Evolutionary conservation across 129 eudicot genomes (phyloP).

Genomic region (Artemisia tridentata): DNA sequence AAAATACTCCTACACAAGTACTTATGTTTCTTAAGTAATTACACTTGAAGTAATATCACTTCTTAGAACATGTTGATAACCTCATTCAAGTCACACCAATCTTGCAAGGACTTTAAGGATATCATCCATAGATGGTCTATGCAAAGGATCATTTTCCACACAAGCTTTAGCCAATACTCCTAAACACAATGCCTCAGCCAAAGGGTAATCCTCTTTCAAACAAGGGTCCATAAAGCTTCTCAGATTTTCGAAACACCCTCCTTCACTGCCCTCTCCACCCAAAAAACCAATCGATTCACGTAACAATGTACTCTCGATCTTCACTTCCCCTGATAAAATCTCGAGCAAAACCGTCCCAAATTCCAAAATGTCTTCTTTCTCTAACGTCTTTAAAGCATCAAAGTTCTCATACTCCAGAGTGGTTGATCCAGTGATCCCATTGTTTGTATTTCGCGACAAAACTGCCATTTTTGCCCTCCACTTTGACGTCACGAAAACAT

Average conservation of each 20-base stretch:
- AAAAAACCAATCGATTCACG: conserved; percentile 56
- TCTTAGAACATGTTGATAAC: conserved; percentile 39
- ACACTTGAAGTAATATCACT: conserved; percentile 29
- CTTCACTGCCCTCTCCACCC: conserved; percentile 61
- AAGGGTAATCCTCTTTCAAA: conserved; percentile 64
- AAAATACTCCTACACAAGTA: conserved; percentile 35
- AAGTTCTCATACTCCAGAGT: conserved; percentile 32
- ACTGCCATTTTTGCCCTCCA: conserved; percentile 73
- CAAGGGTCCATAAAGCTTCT: conserved; percentile 63
- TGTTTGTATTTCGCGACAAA: conserved; percentile 29
- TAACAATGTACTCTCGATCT: conserved; percentile 29
- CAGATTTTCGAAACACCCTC: conserved; percentile 75
- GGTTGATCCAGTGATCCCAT: conserved; percentile 12
- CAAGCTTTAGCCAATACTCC: conserved; percentile 83
- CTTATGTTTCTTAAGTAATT: too few relatives aligned
- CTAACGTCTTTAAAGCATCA: conserved; percentile 28
- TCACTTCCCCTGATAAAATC: conserved; percentile 56
- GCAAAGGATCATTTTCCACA: conserved; percentile 66
- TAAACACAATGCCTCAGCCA: conserved; percentile 81
- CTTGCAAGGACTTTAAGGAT: conserved; percentile 75
- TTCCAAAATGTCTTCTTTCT: conserved; percentile 61
- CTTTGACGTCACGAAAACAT: conserved; percentile 47
- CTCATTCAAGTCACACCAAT: conserved; percentile 42
- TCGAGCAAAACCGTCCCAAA: conserved; percentile 78
- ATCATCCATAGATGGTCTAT: conserved; percentile 79